Evolutionary conservation across 495 filamentous ascomycete genomes (phyloP).

Genomic region (Corynascus novoguineensis): DNA sequence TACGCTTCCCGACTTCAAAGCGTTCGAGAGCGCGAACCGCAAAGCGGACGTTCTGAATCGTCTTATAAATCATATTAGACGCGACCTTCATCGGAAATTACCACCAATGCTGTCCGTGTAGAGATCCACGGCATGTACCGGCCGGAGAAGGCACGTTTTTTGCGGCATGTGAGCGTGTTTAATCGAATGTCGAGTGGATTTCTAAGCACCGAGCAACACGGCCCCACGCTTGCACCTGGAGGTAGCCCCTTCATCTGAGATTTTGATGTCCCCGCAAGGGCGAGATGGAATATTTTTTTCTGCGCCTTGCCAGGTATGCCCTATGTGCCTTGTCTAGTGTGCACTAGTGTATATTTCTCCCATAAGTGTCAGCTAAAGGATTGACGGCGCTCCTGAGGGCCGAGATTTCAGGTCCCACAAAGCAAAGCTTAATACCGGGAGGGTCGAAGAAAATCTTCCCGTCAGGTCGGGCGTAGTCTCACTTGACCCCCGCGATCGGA

Average conservation of each 20-base stretch:
- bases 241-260: neutral
- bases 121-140: neutral
- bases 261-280: slow-evolving; percentile 3
- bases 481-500: slow-evolving; percentile 9
- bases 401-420: neutral
- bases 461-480: too few relatives aligned
- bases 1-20: too few relatives aligned
- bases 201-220: neutral
- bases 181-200: slow-evolving; percentile 2
- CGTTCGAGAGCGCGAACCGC: too few relatives aligned
- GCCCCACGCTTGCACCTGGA: neutral
- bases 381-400: slow-evolving; percentile 1
- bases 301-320: neutral
- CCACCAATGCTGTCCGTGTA: neutral
- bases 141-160: slow-evolving; percentile 12
- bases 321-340: too few relatives aligned
- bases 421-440: neutral
- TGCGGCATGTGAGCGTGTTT: neutral
- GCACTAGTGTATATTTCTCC: too few relatives aligned
- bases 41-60: too few relatives aligned
- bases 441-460: slow-evolving; percentile 3
- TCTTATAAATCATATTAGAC: too few relatives aligned
- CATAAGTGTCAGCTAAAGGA: too few relatives aligned
- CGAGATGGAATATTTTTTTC: slow-evolving; percentile 12
- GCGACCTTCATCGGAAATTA: too few relatives aligned